Evolutionary conservation across 1,284 basidiomycete genomes (phyloP).

Genomic region (Rhodotorula sp.): DNA sequence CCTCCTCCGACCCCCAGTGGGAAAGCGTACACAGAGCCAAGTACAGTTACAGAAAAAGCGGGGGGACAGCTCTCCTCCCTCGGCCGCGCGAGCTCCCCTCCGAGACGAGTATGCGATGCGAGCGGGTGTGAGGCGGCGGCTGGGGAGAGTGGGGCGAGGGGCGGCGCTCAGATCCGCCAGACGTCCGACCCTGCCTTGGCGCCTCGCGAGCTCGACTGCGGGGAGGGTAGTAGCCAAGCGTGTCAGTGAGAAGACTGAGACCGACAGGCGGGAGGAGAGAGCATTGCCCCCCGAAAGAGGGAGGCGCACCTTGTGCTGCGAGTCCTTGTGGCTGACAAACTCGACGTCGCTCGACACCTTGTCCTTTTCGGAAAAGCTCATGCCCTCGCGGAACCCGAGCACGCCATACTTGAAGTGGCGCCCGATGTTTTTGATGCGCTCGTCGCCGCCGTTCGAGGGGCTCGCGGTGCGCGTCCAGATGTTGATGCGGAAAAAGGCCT

Average conservation of each 20-base stretch:
- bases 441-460: constrained; percentile 51
- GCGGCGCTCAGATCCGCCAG: no score
- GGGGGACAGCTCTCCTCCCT: no score
- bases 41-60: no score
- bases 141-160: no score
- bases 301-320: constrained; percentile 75
- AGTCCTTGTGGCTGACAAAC: constrained; percentile 91
- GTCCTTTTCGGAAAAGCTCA: constrained; percentile 58
- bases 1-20: no score
- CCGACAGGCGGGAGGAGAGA: neutral
- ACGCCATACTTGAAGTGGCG: constrained; percentile 88
- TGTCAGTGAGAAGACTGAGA: neutral
- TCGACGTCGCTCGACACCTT: constrained; percentile 84
- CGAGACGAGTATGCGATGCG: neutral
- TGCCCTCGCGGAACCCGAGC: constrained; percentile 60
- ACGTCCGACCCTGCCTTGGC: neutral
- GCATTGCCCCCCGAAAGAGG: neutral
- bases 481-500: constrained; percentile 92
- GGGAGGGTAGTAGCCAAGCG: neutral
- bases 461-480: constrained; percentile 80
- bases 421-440: constrained; percentile 73
- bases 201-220: no score
- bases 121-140: neutral
- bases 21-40: no score
- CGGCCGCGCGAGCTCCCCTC: no score